Evolutionary conservation across 768 basidiomycete genomes (phyloP), one percentile per base, ranked within the genome.

Genomic region (Mycena vitilis): DNA sequence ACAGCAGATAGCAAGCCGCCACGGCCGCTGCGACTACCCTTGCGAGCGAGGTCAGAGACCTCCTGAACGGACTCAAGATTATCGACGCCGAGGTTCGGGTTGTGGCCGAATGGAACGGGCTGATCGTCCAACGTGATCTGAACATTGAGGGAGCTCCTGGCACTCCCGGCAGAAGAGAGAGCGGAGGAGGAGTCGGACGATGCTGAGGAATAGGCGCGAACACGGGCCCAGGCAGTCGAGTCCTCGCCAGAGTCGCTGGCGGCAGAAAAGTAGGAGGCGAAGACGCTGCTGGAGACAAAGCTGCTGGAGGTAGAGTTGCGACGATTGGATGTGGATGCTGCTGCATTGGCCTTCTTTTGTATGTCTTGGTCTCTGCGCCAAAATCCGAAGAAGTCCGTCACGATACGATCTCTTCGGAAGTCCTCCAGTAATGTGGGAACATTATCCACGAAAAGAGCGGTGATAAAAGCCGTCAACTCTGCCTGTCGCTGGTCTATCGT

Each of bases 321-420:
- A 83, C 22, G 79, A 72, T 40, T 57, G 61, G 5, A 54, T 20
- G 4, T 54, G 51, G n/a, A 8, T 15, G 56, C 73, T 76, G 51
- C 30, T 30, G 30, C 30, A 30, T 70, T 71, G 30, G 74, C 25
- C 22, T 71, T 71, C 52, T 83, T 81, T 34, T 82, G 82, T 42
- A 87, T 79, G 60, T 94, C 92, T 66, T 86, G 78, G 76, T 95
- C 94, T 45, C 89, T 80, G 68, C 89, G 82, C 94, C 94, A 95
- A 70, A 86, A 85, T 16, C 87, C 91, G 74, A 95, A 95, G 78
- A 95, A 95, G 75, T 94, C 90, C 4, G 87, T 87, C 57, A 93
- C 85, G 36, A 83, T 76, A 40, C 81, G 82, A 34, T 85, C 86
- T 20, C 81, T 80, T 45, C 91, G 84, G 61, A 95, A 83, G 64